Percentiles rank a stretch among this genome's conserved stretches.
Conservation (phyloP, 2,329 filamentous ascomycete species). For the Coniochaeta ligniaria region DNA sequence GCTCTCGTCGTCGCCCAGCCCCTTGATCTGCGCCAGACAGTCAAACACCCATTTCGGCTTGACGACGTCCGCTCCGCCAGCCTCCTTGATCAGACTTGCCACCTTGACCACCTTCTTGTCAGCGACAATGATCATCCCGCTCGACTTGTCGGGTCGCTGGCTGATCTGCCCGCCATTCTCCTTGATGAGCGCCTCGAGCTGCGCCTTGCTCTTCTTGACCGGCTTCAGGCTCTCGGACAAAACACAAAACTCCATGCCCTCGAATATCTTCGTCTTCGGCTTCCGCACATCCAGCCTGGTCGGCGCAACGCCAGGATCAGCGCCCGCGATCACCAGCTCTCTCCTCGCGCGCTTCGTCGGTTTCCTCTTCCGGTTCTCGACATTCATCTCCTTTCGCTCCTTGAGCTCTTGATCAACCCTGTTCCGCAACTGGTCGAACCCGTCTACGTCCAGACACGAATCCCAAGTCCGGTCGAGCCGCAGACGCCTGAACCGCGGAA, state of each 20-base stretch:
- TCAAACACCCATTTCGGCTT: slow-evolving; percentile 78
- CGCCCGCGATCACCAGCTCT: slow-evolving; percentile 65
- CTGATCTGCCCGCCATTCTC: slow-evolving; percentile 73
- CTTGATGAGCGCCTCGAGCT: slow-evolving; percentile 77
- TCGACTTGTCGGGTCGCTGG: slow-evolving; percentile 59
- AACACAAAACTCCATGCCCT: slow-evolving; percentile 73
- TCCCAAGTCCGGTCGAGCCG: slow-evolving; percentile 82
- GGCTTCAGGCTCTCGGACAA: slow-evolving; percentile 69
- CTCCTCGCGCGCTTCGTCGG: slow-evolving; percentile 57
- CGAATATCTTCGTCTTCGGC: slow-evolving; percentile 56
- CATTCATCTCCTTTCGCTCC: slow-evolving; percentile 67
- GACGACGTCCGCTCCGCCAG: slow-evolving; percentile 63
- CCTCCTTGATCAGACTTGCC: slow-evolving; percentile 66
- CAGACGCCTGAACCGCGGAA: slow-evolving; percentile 80
- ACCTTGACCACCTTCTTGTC: slow-evolving; percentile 79
- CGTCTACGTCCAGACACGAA: slow-evolving; percentile 67
- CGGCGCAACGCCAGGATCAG: slow-evolving; percentile 39
- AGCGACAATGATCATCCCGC: slow-evolving; percentile 64
- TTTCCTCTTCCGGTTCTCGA: slow-evolving; percentile 58
- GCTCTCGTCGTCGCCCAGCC: slow-evolving; percentile 25
- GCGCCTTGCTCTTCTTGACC: slow-evolving; percentile 65
- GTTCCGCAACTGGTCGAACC: slow-evolving; percentile 66
- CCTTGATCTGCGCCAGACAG: slow-evolving; percentile 52
- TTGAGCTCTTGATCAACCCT: slow-evolving; percentile 63
- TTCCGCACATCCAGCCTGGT: slow-evolving; percentile 41